Base-by-base conservation (phyloP, 768 basidiomycete genomes). In the Dacryopinax primogenitus region DNA sequence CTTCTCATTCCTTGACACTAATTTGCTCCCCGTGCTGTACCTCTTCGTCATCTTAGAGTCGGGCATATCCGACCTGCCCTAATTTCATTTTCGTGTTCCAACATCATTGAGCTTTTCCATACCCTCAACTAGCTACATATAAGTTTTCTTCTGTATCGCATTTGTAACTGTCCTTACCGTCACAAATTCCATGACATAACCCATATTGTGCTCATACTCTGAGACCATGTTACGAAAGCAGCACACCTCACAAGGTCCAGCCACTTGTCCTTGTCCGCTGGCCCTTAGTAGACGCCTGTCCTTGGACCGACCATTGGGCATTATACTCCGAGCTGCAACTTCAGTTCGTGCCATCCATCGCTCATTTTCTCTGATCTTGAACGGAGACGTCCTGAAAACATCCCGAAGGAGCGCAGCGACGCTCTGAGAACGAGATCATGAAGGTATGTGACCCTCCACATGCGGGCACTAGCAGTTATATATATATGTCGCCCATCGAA, bases 231-330 rank as follows among this genome's bases (percentile, higher is more conserved):
- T 58, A 58, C 51, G 51, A 30, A 58, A 58, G 51, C 51, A 58
- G 51, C 51, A 58, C 51, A n/a, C n/a, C 51, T 30, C 51, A 58
- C 51, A 58, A 58, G 51, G 51, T 58, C 26, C 51, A 58, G 51
- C 51, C 51, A 58, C 51, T 32, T 2, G 51, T 30, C 4, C 26
- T 58, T 30, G 26, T 4, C 26, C 51, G 13, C 13, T 30, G 11
- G 51, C 13, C 51, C 51, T 30, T 28, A 58, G n/a, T n/a, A n/a
- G 51, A 58, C 51, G 51, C 51, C 51, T 58, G 51, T 58, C 51
- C 51, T 28, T 23, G 51, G 51, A 58, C 51, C 51, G 51, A 28
- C 51, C 51, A 58, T 30, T 21, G 51, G 30, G 18, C 51, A 58
- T 18, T 30, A 58, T 58, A 58, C 51, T 30, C 26, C 3, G 32